Evolutionary conservation across 2,329 filamentous ascomycete genomes (phyloP).

Genomic region (Trichoderma aggressivum): DNA sequence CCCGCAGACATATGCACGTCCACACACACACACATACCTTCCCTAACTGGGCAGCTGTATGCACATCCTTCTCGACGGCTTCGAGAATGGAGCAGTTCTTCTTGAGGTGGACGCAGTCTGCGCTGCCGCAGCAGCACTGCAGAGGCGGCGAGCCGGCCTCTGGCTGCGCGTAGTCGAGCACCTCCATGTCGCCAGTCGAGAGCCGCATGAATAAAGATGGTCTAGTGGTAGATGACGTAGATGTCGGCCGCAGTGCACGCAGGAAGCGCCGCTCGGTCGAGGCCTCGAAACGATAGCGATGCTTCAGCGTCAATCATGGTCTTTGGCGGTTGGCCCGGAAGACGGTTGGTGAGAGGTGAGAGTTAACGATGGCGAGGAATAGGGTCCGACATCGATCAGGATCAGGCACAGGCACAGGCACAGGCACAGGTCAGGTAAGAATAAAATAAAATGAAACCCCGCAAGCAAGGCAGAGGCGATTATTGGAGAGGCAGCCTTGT

Average conservation of each 20-base stretch:
- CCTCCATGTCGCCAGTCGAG: constrained; percentile 13
- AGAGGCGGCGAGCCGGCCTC: constrained; percentile 36
- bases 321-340: neutral
- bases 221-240: neutral
- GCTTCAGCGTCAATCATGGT: constrained; percentile 9
- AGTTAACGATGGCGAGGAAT: neutral
- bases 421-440: neutral
- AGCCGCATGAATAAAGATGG: neutral
- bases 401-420: neutral
- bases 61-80: constrained; percentile 81
- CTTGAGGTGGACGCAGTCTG: constrained; percentile 74
- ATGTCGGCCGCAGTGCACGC: neutral
- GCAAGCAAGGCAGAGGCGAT: neutral
- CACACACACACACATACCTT: constrained; percentile 61
- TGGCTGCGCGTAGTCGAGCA: constrained; percentile 24
- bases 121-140: constrained; percentile 80
- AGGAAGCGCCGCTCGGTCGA: neutral
- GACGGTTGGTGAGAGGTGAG: neutral
- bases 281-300: neutral
- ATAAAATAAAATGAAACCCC: neutral
- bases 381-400: neutral
- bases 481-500: neutral
- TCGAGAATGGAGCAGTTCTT: constrained; percentile 77
- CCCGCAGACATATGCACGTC: neutral
- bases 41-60: constrained; percentile 80